Base-by-base conservation (phyloP, 2,329 filamentous ascomycete genomes). In the Aspergillus viridinutans region DNA sequence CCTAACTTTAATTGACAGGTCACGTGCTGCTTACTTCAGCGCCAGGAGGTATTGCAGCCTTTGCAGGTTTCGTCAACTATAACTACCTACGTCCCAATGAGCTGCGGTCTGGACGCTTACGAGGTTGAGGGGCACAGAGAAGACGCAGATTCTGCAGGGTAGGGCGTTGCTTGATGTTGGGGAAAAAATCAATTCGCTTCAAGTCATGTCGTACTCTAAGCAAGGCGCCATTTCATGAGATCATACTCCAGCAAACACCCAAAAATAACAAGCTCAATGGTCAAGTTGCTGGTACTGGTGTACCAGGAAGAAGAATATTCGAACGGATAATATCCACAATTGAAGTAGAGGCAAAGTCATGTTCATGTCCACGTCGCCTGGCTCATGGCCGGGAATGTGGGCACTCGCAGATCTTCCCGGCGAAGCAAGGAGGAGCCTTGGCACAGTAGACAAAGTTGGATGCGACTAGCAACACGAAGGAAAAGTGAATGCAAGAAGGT, bases 261-360 rank as follows among this genome's bases (percentile, higher is more conserved):
- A 17, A 38, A 29, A 57, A 48, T 52, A 45, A 53, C 40, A 56
- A 58, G 59, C 55, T 54, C 51, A 60, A 60, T 52, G 51, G 50
- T 54, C 55, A 55, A 42, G 58, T 63, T 55, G 58, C 54, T 65
- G 58, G 54, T 55, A 58, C 55, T 60, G 56, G 26, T 45, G 25
- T 52, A 55, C 56, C 56, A 50, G 28, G 45, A 59, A 48, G 42
- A 50, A 43, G 38, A 32, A 45, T 10, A 45, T 8, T 47, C 21
- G 32, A 59, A 58, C 7, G 14, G 14, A 3, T 38, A 65, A 64
- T 65, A 65, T 65, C 56, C 63, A 64, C 63, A 64, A 51, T 50
- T 55, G 52, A 64, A 61, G 56, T 48, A 48, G 47, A 59, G 51
- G 48, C 40, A 59, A 55, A 21, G 48, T 51, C 56, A 54, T 50